phyloP scores from a whole-genome alignment of 164 flowering plant species.

The Cinnamomum chago region DNA sequence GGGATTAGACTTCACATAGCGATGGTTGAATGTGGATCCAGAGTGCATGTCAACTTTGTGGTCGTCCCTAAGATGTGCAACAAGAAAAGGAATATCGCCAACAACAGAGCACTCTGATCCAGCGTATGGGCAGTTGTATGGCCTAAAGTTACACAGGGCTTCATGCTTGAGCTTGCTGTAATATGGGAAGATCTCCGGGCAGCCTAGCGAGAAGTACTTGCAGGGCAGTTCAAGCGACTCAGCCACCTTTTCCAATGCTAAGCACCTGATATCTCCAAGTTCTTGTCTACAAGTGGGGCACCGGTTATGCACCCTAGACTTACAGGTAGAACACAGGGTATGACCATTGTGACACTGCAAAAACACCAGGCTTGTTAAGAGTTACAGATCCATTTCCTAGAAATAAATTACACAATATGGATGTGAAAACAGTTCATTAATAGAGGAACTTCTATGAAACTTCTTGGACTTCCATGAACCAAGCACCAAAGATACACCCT shows the following conservation, averaged over 20 bases:
- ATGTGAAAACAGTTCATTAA: not conserved
- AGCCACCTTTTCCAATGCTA: constrained; percentile 60
- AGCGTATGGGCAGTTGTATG: constrained; percentile 60
- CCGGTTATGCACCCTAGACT: constrained; percentile 49
- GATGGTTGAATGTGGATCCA: constrained; percentile 91
- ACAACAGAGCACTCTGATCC: constrained; percentile 78
- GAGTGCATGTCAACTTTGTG: constrained; percentile 98
- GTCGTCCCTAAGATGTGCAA: constrained; percentile 82
- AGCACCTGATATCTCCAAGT: constrained; percentile 64
- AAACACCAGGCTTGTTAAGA: not conserved
- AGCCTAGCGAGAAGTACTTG: constrained; percentile 42
- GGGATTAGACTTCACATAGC: constrained; percentile 90
- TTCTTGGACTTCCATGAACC: not conserved
- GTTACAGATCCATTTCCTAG: not conserved
- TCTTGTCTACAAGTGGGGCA: constrained; percentile 65
- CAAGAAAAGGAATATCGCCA: constrained; percentile 84
- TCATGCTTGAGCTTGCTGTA: constrained; percentile 59
- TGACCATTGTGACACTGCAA: constrained; percentile 65
- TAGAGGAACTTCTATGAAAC: not conserved
- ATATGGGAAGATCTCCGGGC: constrained; percentile 48
- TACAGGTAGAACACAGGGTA: constrained; percentile 58
- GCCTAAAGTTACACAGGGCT: constrained; percentile 44
- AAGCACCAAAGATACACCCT: no score
- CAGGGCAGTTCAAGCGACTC: constrained; percentile 59
- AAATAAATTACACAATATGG: not conserved